A percentile compares a stretch with the other conserved stretches of the same genome.
phyloP scores from a whole-genome alignment of 1,139 yeast species.

The Kurtzmaniella quercitrusa region DNA sequence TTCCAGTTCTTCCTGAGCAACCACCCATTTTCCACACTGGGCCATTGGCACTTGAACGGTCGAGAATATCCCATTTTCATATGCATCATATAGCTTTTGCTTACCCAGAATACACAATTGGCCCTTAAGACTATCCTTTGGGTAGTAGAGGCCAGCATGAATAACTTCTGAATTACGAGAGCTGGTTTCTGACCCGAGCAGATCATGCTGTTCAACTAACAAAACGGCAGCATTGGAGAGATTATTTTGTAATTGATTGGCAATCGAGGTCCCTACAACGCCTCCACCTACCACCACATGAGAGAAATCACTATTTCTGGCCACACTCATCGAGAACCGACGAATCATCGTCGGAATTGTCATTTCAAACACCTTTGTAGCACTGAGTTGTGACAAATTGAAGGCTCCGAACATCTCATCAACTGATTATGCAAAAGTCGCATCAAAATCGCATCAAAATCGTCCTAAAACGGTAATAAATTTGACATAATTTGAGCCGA shows the following conservation, averaged over 20 bases:
- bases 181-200: slow-evolving; percentile 75
- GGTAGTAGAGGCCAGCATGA: slow-evolving; percentile 87
- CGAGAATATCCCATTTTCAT: slow-evolving; percentile 36
- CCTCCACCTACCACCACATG: slow-evolving; percentile 89
- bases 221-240: slow-evolving; percentile 46
- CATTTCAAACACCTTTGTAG: not conserved
- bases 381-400: too few species aligned
- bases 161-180: slow-evolving; percentile 88
- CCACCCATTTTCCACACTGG: slow-evolving; percentile 83
- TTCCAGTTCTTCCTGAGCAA: slow-evolving; percentile 72
- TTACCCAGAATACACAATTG: slow-evolving; percentile 74
- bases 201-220: slow-evolving; percentile 62
- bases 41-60: slow-evolving; percentile 42
- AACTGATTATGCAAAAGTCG: not conserved
- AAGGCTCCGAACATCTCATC: too few species aligned
- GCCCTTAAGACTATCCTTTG: slow-evolving; percentile 62
- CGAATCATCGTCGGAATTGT: not conserved
- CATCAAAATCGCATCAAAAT: not conserved
- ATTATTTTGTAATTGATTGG: slow-evolving; percentile 54
- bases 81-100: slow-evolving; percentile 50
- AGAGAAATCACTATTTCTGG: slow-evolving; percentile 48
- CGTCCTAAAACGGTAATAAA: too few species aligned
- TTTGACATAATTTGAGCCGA: too few species aligned
- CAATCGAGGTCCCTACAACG: slow-evolving; percentile 79
- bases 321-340: not conserved